Evolutionary conservation across 768 basidiomycete genomes (phyloP), one percentile per base, ranked within the genome.

Genomic region (Lactarius psammicola): DNA sequence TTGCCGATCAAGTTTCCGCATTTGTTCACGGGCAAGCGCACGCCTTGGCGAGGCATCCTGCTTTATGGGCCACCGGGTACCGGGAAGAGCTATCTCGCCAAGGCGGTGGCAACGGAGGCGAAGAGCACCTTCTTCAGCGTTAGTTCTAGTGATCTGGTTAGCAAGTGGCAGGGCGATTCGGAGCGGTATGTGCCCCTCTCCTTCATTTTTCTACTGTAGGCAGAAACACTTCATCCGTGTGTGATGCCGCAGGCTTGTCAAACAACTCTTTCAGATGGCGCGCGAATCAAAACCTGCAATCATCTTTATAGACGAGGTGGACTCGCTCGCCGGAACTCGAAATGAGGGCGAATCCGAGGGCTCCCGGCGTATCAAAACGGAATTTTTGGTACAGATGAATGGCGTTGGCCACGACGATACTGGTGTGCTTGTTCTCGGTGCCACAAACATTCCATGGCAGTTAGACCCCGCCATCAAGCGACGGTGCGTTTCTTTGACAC

Each of bases 1-100:
- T 82, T 99, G n/a, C 97, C 97, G 4, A 98, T 98, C 84, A 98
- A 98, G 76, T 98, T 98, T 72, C 97, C 97, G 2, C 95, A 98
- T 77, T 84, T 99, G 33, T 99, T 99, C 78, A 98, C 95, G 1
- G 97, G 96, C 44, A 98, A 98, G 76, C 89, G 97, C 20, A 98
- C 95, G 11, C 96, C 97, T 2, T 98, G 97, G 97, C 84, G 83
- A 56, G 97, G 97, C 8, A 98, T 99, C 60, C 78, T 99, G 63
- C 80, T 99, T 4, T 99, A 99, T 73, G 97, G 97, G 0, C 97
- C 97, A 20, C 97, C 97, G 0, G 97, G 97, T 3, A 98, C 97
- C 11, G 97, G 97, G 17, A 99, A 99, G 79, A 92, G 89, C 51
- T 98, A 89, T 75, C 84, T 99, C 51, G 97, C 97, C 2, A 99